A percentile compares a stretch with the other conserved stretches of the same genome.
phyloP scores from a whole-genome alignment of 2,329 filamentous ascomycete species.

The Fusarium chuoi region DNA sequence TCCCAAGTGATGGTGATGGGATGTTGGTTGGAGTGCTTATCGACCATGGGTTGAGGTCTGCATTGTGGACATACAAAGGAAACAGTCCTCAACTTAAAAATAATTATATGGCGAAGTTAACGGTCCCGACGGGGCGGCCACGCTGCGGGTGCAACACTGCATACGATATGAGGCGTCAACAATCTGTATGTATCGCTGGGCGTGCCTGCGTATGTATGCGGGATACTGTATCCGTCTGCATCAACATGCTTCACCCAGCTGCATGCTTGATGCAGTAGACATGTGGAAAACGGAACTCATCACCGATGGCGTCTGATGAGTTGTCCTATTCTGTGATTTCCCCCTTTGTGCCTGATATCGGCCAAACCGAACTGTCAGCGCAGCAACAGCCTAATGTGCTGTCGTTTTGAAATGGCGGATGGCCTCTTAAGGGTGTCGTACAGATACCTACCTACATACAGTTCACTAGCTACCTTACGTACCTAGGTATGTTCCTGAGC shows the following conservation, averaged over 20 bases:
- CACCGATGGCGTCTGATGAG: slow-evolving; percentile 26
- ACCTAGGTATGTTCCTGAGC: background rate
- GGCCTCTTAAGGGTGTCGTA: background rate
- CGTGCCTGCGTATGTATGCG: slow-evolving; percentile 23
- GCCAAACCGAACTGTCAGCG: background rate
- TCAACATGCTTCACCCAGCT: slow-evolving; percentile 22
- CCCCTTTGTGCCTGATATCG: slow-evolving; percentile 23
- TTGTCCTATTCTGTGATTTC: slow-evolving; percentile 16
- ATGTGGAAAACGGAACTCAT: slow-evolving; percentile 12
- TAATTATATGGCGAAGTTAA: background rate
- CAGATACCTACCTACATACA: background rate
- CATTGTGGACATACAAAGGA: background rate
- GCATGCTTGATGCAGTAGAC: slow-evolving; percentile 20
- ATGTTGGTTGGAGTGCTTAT: slow-evolving; percentile 13
- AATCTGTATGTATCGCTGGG: slow-evolving; percentile 13
- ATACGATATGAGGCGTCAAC: slow-evolving; percentile 21
- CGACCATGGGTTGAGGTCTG: background rate
- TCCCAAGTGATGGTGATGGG: background rate
- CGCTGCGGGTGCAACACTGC: slow-evolving; percentile 24
- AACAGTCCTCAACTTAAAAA: background rate
- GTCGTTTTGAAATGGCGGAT: slow-evolving; percentile 15
- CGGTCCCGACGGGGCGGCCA: slow-evolving; percentile 9
- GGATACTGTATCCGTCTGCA: slow-evolving; percentile 22
- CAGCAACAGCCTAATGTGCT: slow-evolving; percentile 18
- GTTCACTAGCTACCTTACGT: background rate